phyloP scores from a whole-genome alignment of 1,139 yeast species.

The Pichia sp. region DNA sequence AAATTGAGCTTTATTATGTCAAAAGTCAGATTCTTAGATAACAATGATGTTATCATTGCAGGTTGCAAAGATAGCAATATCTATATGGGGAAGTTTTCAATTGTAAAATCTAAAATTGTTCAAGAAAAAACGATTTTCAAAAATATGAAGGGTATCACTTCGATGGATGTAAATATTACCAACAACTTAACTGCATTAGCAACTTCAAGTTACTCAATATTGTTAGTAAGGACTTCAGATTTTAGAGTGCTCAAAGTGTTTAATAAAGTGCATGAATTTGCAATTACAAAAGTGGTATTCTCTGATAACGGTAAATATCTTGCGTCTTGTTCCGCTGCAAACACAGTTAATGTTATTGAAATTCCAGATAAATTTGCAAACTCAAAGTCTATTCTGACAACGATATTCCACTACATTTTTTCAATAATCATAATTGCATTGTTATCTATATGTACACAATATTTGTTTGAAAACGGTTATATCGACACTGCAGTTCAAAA shows the following conservation, averaged over 20 bases:
- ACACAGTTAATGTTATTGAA: conserved; percentile 56
- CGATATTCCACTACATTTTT: conserved; percentile 39
- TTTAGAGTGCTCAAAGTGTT: conserved; percentile 45
- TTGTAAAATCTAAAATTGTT: conserved; percentile 36
- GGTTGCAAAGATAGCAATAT: conserved; percentile 46
- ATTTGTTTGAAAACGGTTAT: conserved; percentile 33
- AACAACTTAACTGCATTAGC: conserved; percentile 60
- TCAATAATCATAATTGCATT: conserved; percentile 39
- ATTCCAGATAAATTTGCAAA: conserved; percentile 48
- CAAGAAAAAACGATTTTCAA: conserved; percentile 41
- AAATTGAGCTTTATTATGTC: conserved; percentile 38
- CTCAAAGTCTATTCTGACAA: conserved; percentile 39
- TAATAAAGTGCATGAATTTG: conserved; percentile 65
- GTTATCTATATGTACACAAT: conserved; percentile 34
- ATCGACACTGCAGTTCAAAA: conserved; percentile 31
- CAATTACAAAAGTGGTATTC: conserved; percentile 68
- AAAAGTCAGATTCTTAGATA: conserved; percentile 53
- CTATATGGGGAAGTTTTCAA: conserved; percentile 37
- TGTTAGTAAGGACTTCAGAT: conserved; percentile 44
- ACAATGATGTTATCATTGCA: conserved; percentile 47
- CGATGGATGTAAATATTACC: conserved; percentile 44
- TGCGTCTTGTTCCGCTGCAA: conserved; percentile 79
- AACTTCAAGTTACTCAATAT: conserved; percentile 67
- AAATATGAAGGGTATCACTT: conserved; percentile 59
- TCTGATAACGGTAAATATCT: conserved; percentile 62